phyloP scores from a whole-genome alignment of 495 filamentous ascomycete genomes.

The Collariella sp. region DNA sequence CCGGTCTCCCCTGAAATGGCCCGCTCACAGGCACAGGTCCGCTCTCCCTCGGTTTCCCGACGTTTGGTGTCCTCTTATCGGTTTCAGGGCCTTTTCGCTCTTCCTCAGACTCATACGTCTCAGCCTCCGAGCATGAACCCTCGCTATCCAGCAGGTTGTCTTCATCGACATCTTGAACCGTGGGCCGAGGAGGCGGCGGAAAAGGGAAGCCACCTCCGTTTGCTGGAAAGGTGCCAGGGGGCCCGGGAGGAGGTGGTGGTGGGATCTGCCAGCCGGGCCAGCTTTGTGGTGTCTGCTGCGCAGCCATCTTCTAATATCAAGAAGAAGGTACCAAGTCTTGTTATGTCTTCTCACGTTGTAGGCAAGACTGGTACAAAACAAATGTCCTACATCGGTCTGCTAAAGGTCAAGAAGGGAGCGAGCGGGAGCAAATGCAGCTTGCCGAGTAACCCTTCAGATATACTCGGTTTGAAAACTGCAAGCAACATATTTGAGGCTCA shows the following conservation, averaged over 20 bases:
- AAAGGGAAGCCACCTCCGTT: neutral
- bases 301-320: neutral
- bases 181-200: neutral
- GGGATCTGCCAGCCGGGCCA: neutral
- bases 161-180: neutral
- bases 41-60: neutral
- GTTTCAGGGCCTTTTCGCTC: neutral
- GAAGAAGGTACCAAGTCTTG: neutral
- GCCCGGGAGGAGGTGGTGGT: neutral
- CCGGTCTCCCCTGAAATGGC: neutral
- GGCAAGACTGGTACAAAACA: neutral
- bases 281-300: neutral
- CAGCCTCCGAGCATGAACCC: neutral
- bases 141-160: constrained; percentile 5
- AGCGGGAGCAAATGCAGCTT: neutral
- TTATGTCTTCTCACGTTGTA: neutral
- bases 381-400: neutral
- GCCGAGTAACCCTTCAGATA: neutral
- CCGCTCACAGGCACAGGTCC: neutral
- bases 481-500: neutral
- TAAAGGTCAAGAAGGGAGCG: neutral
- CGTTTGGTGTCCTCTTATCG: neutral
- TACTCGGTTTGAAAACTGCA: neutral
- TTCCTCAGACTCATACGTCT: constrained; percentile 1
- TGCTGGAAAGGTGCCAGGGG: neutral